A percentile compares a stretch with the other conserved stretches of the same genome.
Evolutionary conservation across 2,329 filamentous ascomycete genomes (phyloP).

Genomic region (Colletotrichum aenigma): DNA sequence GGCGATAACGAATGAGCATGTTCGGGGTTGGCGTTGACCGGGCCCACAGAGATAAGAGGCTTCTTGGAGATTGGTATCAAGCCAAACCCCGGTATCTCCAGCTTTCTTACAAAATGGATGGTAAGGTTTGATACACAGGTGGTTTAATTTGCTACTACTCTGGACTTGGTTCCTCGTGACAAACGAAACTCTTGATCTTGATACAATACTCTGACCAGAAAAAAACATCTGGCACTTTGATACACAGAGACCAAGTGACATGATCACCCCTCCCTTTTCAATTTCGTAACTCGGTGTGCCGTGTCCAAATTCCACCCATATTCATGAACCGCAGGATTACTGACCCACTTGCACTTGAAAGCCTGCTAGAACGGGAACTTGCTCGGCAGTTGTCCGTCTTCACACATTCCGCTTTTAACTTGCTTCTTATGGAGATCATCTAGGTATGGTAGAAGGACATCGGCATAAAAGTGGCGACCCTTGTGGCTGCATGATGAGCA

Average conservation of each 20-base stretch:
- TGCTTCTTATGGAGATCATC: background rate
- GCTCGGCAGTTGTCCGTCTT: background rate
- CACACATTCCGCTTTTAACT: background rate
- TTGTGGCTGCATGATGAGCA: background rate
- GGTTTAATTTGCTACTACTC: background rate
- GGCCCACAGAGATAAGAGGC: background rate
- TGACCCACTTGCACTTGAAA: background rate
- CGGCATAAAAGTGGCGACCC: background rate
- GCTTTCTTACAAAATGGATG: background rate
- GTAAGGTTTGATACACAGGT: background rate
- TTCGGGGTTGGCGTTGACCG: background rate
- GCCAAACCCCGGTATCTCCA: background rate
- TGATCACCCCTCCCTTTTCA: background rate
- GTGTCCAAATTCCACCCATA: background rate
- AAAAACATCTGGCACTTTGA: background rate
- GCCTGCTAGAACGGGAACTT: background rate
- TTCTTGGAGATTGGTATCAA: background rate
- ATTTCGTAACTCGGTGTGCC: background rate
- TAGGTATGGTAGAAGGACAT: background rate
- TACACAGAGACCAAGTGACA: background rate
- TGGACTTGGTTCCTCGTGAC: background rate
- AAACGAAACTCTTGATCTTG: background rate
- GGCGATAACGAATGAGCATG: background rate
- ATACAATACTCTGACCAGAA: background rate
- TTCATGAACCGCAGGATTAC: background rate